A percentile compares a stretch with the other conserved stretches of the same genome.
Conservation (phyloP, 129 eudicot species). For the Tanacetum coccineum region DNA sequence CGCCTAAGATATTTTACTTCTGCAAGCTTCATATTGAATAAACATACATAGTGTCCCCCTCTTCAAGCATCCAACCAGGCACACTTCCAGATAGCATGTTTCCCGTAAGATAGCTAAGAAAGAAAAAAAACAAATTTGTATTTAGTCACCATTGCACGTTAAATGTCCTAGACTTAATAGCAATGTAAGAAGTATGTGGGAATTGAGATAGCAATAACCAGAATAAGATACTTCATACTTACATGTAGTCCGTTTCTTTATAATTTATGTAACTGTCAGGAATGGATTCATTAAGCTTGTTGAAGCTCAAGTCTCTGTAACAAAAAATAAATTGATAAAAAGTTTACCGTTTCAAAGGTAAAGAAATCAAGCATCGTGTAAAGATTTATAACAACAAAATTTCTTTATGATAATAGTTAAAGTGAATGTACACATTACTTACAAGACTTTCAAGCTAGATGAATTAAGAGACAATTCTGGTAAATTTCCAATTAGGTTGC, state of each 20-base stretch:
- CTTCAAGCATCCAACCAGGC: slow-evolving; percentile 42
- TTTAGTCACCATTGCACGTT: background rate
- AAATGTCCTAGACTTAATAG: no score
- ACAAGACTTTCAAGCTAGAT: slow-evolving; percentile 47
- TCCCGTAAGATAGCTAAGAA: slow-evolving; percentile 46
- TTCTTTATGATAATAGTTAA: slow-evolving; percentile 15
- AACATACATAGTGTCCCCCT: slow-evolving; percentile 35
- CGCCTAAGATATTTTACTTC: no score
- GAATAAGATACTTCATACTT: slow-evolving; percentile 31
- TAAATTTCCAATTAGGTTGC: slow-evolving; percentile 58
- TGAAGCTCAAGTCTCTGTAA: slow-evolving; percentile 49
- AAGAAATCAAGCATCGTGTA: no score
- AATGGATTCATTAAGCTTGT: slow-evolving; percentile 38
- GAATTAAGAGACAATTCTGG: slow-evolving; percentile 66
- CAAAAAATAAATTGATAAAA: no score
- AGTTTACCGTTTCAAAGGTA: no score
- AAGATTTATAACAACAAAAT: no score
- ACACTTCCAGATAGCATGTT: slow-evolving; percentile 44
- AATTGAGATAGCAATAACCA: background rate
- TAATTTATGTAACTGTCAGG: slow-evolving; percentile 9
- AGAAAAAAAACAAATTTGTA: background rate
- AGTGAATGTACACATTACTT: slow-evolving; percentile 32
- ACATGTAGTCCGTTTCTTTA: slow-evolving; percentile 17
- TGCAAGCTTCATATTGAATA: slow-evolving; percentile 1
- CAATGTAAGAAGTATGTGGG: no score